A percentile compares a stretch with the other conserved stretches of the same genome.
phyloP scores from a whole-genome alignment of 1,284 basidiomycete species.

The Cryptococcus jaspeensis region DNA sequence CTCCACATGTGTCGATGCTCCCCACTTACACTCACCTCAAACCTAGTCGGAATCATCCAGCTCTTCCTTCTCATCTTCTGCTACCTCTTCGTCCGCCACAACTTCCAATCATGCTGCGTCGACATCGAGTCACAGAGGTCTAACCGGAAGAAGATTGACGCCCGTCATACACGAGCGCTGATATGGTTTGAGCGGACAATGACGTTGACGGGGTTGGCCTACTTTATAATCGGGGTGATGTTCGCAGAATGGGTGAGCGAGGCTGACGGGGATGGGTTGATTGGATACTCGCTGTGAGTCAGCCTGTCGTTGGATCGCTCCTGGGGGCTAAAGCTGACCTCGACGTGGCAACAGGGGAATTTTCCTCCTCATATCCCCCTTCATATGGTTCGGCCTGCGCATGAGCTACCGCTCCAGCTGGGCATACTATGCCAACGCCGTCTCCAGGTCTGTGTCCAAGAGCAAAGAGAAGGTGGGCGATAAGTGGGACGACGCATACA shows the following conservation, averaged over 20 bases:
- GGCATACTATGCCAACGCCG: conserved; percentile 1
- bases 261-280: conserved; percentile 8
- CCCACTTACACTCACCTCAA: neutral
- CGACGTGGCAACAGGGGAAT: conserved; percentile 1
- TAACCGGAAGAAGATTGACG: neutral
- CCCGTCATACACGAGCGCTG: neutral
- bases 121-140: conserved; percentile 11
- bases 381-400: conserved; percentile 12
- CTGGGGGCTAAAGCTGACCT: neutral
- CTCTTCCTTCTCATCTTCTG: conserved; percentile 7
- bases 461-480: neutral
- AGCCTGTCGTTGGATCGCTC: neutral
- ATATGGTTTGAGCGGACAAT: conserved; percentile 16
- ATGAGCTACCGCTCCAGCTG: conserved; percentile 14
- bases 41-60: conserved; percentile 9
- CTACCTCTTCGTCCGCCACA: conserved; percentile 8
- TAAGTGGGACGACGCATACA: neutral
- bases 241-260: conserved; percentile 8
- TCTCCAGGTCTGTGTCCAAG: neutral
- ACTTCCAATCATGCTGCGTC: conserved; percentile 3
- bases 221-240: neutral
- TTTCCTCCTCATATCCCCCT: conserved; percentile 9
- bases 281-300: conserved; percentile 18
- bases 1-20: neutral
- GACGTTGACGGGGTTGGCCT: conserved; percentile 3